Evolutionary conservation across 768 basidiomycete species (phyloP).

Genomic region (Leccinum olivaceopallidum): DNA sequence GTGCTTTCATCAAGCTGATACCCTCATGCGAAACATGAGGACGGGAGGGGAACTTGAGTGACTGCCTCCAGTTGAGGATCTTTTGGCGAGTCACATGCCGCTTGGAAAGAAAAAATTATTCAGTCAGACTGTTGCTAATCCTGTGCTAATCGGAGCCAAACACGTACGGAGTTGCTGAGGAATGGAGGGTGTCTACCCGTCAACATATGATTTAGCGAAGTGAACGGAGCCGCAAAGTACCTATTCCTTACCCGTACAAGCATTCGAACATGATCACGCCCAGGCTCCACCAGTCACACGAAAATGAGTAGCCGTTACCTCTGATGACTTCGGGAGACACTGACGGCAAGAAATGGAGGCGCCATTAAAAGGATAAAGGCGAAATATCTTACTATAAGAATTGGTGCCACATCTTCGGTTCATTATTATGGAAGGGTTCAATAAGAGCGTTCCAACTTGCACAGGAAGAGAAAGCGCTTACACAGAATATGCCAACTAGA

Average conservation of each 20-base stretch:
- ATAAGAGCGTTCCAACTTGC: conserved; percentile 12
- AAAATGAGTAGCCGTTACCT: conserved; percentile 90
- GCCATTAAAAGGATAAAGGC: conserved; percentile 28
- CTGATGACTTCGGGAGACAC: conserved; percentile 92
- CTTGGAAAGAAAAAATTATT: conserved; percentile 37
- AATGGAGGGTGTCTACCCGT: conserved; percentile 84
- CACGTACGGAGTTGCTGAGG: conserved; percentile 84
- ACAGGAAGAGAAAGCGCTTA: conserved; percentile 42
- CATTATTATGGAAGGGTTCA: conserved; percentile 33
- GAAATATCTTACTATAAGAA: conserved; percentile 70
- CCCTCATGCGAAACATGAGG: conserved; percentile 87
- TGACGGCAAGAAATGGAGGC: conserved; percentile 35
- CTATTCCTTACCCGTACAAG: conserved; percentile 73
- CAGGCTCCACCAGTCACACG: conserved; percentile 98
- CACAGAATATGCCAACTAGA: conserved; percentile 86
- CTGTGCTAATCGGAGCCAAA: conserved; percentile 23
- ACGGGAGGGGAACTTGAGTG: conserved; percentile 81
- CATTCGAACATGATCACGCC: conserved; percentile 98
- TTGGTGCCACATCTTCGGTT: conserved; percentile 74
- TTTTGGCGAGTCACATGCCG: conserved; percentile 95
- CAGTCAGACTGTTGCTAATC: conserved; percentile 18
- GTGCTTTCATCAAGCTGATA: conserved; percentile 80
- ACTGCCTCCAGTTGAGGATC: conserved; percentile 93
- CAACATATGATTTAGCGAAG: conserved; percentile 27
- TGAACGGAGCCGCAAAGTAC: conserved; percentile 28